Evolutionary conservation across 2,329 filamentous ascomycete genomes (phyloP), one percentile per base, ranked within the genome.

Genomic region (Fusarium paranaense): DNA sequence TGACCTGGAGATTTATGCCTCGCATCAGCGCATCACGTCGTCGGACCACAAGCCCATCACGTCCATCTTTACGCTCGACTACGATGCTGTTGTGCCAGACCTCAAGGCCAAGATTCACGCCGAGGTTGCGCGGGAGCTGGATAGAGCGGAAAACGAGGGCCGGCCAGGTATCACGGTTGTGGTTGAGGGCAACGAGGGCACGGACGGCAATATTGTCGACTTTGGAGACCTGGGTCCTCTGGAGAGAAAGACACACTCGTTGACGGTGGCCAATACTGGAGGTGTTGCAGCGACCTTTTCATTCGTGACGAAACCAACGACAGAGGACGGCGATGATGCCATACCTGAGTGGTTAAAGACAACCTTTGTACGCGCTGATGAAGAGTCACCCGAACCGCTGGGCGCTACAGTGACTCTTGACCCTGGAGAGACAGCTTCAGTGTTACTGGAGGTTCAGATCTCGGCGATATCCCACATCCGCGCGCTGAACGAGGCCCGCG

Each of bases 21-120:
- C 95, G 0, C 94, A 98, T 78, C 97, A 98, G 81, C 89, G 93
- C 20, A 92, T 99, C 27, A 89, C 94, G 18, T 98, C 96, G 1
- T 98, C 96, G 0, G 97, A 99, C 78, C 97, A 99, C 83, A 99
- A 99, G 81, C 97, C 97, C 0, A 85, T 99, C 2, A 90, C 92
- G 67, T 94, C 95, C 1, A 86, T 95, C 1, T 98, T 98, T 79
- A 92, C 90, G 0, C 83, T 99, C 9, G 92, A 93, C 52, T 98
- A 97, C 79, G 94, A 98, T 71, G 93, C 94, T 1, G 94, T 98
- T 1, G 91, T 97, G 0, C 93, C 95, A 0, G 92, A 96, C 32
- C 85, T 98, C 30, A 98, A 97, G 81, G 90, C 94, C 2, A 92
- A 91, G 71, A 87, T 98, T 0, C 93, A 98, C 71, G 91, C 94